Evolutionary conservation across 2,329 filamentous ascomycete genomes (phyloP).

Genomic region (Pleochaeta shiraiana): DNA sequence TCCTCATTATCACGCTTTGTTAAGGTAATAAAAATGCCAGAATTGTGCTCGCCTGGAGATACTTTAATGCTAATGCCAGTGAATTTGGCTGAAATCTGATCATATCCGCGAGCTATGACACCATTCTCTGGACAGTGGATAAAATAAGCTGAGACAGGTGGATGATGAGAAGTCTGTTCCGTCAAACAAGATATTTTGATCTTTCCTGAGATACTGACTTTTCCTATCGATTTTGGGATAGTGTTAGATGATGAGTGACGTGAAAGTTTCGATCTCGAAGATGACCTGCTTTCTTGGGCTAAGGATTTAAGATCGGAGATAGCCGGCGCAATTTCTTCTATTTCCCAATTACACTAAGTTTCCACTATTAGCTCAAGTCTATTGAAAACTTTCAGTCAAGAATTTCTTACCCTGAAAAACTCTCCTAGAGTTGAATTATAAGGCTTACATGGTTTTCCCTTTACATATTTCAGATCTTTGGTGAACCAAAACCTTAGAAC

Average conservation of each 20-base stretch:
- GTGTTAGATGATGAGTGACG: slow-evolving; percentile 10
- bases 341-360: slow-evolving; percentile 77
- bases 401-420: slow-evolving; percentile 65
- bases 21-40: slow-evolving; percentile 85
- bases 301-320: slow-evolving; percentile 22
- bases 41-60: slow-evolving; percentile 74
- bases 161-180: slow-evolving; percentile 95
- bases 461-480: slow-evolving; percentile 97
- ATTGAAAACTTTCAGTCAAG: too few relatives aligned
- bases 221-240: slow-evolving; percentile 7
- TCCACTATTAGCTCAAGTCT: neutral
- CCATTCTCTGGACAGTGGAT: slow-evolving; percentile 84
- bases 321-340: slow-evolving; percentile 52
- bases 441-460: slow-evolving; percentile 95
- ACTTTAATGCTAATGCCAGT: slow-evolving; percentile 90
- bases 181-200: slow-evolving; percentile 85
- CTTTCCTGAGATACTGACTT: slow-evolving; percentile 19
- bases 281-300: slow-evolving; percentile 12
- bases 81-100: slow-evolving; percentile 95
- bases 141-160: slow-evolving; percentile 89
- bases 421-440: slow-evolving; percentile 96
- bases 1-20: slow-evolving; percentile 65
- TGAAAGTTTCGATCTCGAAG: slow-evolving; percentile 14
- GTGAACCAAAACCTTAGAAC: slow-evolving; percentile 97
- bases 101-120: slow-evolving; percentile 70